Evolutionary conservation across 169 alveolate species (phyloP).

Genomic region (Cryptosporidium bovis): DNA sequence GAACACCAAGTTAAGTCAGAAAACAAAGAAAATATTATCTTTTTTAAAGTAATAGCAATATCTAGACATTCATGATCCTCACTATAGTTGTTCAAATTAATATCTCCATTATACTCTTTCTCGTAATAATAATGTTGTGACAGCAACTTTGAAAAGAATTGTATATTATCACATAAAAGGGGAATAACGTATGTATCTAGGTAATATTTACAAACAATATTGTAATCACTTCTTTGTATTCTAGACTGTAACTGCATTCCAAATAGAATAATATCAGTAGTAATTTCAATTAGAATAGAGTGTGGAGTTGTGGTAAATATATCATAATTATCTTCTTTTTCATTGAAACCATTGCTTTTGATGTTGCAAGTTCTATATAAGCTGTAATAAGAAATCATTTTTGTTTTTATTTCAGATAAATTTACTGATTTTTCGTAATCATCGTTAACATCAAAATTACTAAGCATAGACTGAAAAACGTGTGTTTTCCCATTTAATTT

Average conservation of each 20-base stretch:
- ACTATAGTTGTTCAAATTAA: background rate
- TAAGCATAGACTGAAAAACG: constrained; percentile 1
- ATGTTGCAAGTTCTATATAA: background rate
- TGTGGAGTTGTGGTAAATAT: constrained; percentile 22
- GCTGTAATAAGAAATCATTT: background rate
- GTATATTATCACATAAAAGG: background rate
- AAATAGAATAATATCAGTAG: background rate
- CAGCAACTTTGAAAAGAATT: too few species aligned
- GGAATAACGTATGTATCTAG: constrained; percentile 7
- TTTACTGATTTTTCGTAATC: background rate
- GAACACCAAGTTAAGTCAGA: constrained; percentile 9
- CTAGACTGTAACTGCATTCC: background rate
- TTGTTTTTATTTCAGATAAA: background rate
- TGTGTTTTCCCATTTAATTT: background rate
- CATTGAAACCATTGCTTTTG: too few species aligned
- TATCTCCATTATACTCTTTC: background rate
- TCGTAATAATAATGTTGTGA: too few species aligned
- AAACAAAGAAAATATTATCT: constrained; percentile 3
- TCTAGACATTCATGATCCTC: background rate
- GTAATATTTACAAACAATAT: constrained; percentile 23
- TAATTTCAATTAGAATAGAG: background rate
- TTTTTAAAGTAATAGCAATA: background rate
- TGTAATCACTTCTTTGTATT: background rate
- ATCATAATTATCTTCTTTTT: background rate
- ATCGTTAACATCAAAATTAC: background rate